Conservation (phyloP, 345 rosid species). For the Microthlaspi erraticum region DNA sequence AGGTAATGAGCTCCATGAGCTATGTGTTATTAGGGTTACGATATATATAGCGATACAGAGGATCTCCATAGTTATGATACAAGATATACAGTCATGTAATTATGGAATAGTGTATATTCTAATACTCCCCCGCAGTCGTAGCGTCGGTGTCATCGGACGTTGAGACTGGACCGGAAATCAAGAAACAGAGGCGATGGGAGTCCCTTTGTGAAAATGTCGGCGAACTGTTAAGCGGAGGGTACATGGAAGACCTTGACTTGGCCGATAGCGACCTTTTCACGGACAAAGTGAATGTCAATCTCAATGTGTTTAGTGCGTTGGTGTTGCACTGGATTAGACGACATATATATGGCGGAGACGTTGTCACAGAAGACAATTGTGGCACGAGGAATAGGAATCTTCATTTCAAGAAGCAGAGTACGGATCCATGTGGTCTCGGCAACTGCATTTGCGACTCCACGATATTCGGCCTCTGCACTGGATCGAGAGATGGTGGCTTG, state of each 20-base stretch:
- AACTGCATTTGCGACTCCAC: rapidly evolving
- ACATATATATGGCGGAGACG: background rate
- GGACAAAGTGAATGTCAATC: background rate
- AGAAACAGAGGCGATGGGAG: no score
- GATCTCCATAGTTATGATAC: no score
- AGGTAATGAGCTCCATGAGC: no score
- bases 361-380: background rate
- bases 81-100: no score
- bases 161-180: no score
- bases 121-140: no score
- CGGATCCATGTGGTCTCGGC: background rate
- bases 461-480: background rate
- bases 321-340: background rate
- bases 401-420: rapidly evolving
- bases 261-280: background rate
- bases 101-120: no score
- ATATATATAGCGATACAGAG: no score
- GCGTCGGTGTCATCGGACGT: no score
- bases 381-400: background rate
- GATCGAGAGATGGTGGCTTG: background rate
- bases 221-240: background rate
- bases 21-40: no score
- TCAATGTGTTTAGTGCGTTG: background rate
- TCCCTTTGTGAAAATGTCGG: background rate
- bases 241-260: background rate